These are phyloP conservation scores for Macaranga tanarius DNA, from an alignment of 441 rosid genomes.

Conservation along the genomic window DNA sequence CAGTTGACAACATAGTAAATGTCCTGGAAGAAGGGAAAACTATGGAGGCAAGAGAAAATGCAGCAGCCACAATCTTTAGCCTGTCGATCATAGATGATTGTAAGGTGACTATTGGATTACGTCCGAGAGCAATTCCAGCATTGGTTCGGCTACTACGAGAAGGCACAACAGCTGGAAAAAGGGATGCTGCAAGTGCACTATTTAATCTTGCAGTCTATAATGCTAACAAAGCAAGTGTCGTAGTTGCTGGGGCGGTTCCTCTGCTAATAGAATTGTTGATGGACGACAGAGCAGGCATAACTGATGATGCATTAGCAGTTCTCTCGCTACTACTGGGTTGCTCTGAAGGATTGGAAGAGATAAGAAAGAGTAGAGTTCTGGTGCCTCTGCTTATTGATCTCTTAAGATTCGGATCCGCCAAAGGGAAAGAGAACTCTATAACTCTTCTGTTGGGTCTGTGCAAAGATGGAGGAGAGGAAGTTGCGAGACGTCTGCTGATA, in stretches of 20 bases:
- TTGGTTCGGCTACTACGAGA: slow-evolving; percentile 51
- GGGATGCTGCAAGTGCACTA: slow-evolving; percentile 60
- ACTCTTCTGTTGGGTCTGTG: slow-evolving; percentile 60
- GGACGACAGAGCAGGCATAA: slow-evolving; percentile 70
- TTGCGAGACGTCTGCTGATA: slow-evolving; percentile 44
- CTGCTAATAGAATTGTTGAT: slow-evolving; percentile 54
- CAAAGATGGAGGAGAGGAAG: slow-evolving; percentile 62
- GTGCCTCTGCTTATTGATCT: slow-evolving; percentile 61
- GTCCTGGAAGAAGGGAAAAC: slow-evolving; percentile 61
- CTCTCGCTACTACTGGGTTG: slow-evolving; percentile 47
- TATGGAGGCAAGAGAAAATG: slow-evolving; percentile 72
- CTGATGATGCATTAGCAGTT: slow-evolving; percentile 58
- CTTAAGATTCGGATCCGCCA: slow-evolving; percentile 56
- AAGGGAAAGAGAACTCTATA: slow-evolving; percentile 62
- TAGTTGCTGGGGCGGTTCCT: slow-evolving; percentile 46
- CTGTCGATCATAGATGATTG: slow-evolving; percentile 53
- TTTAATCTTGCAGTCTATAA: slow-evolving; percentile 48
- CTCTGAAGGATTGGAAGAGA: slow-evolving; percentile 47
- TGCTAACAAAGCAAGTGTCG: slow-evolving; percentile 45
- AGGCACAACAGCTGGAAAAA: slow-evolving; percentile 56
- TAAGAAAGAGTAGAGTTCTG: slow-evolving; percentile 44
- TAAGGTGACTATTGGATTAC: slow-evolving; percentile 50
- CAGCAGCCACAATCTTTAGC: slow-evolving; percentile 72
- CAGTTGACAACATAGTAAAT: slow-evolving; percentile 47
- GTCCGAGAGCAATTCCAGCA: slow-evolving; percentile 49